Conservation (phyloP, 495 filamentous ascomycete species). For the Neurospora sp. region DNA sequence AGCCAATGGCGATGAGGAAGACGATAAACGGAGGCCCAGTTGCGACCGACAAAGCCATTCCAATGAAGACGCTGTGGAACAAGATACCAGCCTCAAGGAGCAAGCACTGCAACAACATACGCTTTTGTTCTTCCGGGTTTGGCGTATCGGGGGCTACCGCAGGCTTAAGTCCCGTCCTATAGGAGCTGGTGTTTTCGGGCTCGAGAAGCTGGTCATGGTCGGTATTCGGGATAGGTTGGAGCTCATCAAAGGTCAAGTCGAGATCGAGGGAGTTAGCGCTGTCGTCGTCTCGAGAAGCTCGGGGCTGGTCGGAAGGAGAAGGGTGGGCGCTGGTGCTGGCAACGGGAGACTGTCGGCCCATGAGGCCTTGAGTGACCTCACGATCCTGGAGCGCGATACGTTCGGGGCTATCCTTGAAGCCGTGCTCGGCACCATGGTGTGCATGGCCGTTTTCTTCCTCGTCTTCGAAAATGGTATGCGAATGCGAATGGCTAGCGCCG, state of each 20-base stretch:
- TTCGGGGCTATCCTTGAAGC: not conserved
- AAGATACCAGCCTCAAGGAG: conserved; percentile 78
- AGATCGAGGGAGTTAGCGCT: conserved; percentile 26
- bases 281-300: conserved; percentile 23
- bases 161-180: conserved; percentile 16
- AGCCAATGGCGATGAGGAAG: conserved; percentile 70
- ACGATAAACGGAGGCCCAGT: conserved; percentile 68
- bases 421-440: conserved; percentile 5
- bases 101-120: conserved; percentile 65
- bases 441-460: conserved; percentile 25
- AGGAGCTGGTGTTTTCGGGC: conserved; percentile 1
- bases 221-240: conserved; percentile 25
- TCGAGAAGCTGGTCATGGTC: conserved; percentile 15
- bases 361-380: not conserved
- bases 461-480: conserved; percentile 29
- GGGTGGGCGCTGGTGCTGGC: not conserved
- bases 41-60: conserved; percentile 79
- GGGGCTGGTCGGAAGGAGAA: not conserved
- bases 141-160: conserved; percentile 7
- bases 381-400: not conserved
- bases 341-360: not conserved
- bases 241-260: conserved; percentile 43
- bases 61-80: conserved; percentile 82
- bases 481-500: conserved; percentile 44
- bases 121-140: conserved; percentile 38